Conservation (phyloP, 306 rosid species). For the Castanospermum australe region DNA sequence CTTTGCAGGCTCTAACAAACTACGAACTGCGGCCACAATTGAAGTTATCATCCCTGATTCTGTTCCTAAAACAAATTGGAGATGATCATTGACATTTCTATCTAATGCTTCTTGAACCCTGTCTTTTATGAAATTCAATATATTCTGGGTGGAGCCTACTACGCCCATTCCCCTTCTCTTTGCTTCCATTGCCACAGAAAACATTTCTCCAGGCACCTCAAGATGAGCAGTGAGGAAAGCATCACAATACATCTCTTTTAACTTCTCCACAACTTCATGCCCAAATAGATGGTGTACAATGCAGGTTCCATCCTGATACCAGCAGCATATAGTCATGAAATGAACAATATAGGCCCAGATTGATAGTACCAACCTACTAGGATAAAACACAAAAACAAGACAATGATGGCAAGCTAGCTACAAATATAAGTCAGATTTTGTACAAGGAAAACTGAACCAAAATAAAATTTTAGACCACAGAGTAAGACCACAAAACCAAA, state of each 20-base stretch:
- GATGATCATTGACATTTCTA: conserved; percentile 77
- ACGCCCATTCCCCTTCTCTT: conserved; percentile 98
- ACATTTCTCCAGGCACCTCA: conserved; percentile 99
- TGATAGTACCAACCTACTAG: neutral
- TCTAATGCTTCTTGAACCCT: conserved; percentile 87
- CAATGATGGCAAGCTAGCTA: neutral
- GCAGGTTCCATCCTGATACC: conserved; percentile 85
- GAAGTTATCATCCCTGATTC: conserved; percentile 98
- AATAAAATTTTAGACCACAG: neutral
- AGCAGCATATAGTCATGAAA: conserved; percentile 35
- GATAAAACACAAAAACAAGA: neutral
- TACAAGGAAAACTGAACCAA: neutral
- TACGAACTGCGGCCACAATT: conserved; percentile 77
- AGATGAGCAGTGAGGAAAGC: conserved; percentile 97
- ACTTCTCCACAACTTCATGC: conserved; percentile 87
- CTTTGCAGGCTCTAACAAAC: conserved; percentile 56
- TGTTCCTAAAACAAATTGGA: conserved; percentile 91
- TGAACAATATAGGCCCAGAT: conserved; percentile 2
- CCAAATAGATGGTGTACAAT: conserved; percentile 93
- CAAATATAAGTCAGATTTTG: neutral
- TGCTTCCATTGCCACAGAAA: conserved; percentile 97
- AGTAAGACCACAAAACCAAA: neutral
- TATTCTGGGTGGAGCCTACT: conserved; percentile 91
- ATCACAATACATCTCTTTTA: conserved; percentile 90
- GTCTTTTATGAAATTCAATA: conserved; percentile 81